These are phyloP conservation scores for Thermothelomyces thermophilus DNA, from an alignment of 2,329 filamentous ascomycete species.

Conservation along the genomic window DNA sequence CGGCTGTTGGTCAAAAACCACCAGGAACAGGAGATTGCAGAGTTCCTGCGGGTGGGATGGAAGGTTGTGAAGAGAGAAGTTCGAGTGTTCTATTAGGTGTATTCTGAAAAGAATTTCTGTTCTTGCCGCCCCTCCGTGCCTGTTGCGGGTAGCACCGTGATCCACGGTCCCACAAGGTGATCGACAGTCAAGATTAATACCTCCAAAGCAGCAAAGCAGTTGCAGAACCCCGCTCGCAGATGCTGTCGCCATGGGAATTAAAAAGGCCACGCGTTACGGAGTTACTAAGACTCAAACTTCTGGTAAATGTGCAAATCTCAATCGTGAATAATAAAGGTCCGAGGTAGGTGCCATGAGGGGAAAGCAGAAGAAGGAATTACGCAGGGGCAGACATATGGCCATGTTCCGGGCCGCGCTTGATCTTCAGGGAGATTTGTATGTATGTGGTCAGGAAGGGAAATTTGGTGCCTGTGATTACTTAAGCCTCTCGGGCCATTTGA, in stretches of 20 bases:
- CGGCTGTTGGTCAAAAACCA: slow-evolving; percentile 35
- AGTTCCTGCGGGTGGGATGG: neutral
- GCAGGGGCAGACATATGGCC: no score
- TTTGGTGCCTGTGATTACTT: no score
- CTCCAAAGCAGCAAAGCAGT: neutral
- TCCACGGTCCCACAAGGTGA: neutral
- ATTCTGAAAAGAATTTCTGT: neutral
- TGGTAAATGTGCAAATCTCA: neutral
- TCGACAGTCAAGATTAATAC: neutral
- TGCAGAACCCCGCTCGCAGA: neutral
- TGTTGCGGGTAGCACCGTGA: neutral
- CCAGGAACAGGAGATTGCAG: slow-evolving; percentile 19
- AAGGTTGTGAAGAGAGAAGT: no score
- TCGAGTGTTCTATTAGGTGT: no score
- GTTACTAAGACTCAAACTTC: no score
- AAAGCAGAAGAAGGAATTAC: no score
- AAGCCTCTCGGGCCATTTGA: neutral
- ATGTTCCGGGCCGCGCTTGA: no score
- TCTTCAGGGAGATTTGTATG: no score
- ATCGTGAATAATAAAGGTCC: neutral
- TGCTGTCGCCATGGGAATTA: neutral
- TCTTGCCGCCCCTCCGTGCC: neutral
- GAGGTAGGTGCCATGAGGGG: neutral
- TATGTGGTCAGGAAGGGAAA: no score
- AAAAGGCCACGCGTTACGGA: neutral